Percentiles rank a stretch among this genome's conserved stretches.
Evolutionary conservation across 176 grass and related monocot genomes (phyloP).

Genomic region (Paspalum notatum): DNA sequence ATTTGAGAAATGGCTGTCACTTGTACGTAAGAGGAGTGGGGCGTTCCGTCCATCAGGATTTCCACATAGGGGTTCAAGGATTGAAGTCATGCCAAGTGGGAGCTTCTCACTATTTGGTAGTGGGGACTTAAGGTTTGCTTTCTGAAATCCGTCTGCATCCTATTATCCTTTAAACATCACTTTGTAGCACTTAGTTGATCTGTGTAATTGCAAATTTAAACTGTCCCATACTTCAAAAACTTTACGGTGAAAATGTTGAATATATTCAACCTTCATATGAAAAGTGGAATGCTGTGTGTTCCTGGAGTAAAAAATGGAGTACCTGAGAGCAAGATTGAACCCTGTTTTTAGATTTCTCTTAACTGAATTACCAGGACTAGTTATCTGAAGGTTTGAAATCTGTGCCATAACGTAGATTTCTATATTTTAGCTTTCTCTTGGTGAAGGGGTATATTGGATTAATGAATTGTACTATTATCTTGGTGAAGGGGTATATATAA

Average conservation of each 20-base stretch:
- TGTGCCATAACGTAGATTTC: neutral
- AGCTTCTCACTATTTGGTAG: conserved; percentile 60
- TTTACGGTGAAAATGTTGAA: conserved; percentile 19
- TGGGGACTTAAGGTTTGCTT: conserved; percentile 64
- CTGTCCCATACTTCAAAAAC: neutral
- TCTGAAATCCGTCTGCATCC: neutral
- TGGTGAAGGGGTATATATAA: conserved; percentile 3
- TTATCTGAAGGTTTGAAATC: neutral
- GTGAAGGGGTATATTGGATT: conserved; percentile 14
- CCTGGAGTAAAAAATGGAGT: neutral
- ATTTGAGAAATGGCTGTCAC: conserved; percentile 82
- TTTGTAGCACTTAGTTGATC: conserved; percentile 13
- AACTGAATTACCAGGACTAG: neutral
- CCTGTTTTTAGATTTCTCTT: conserved; percentile 24
- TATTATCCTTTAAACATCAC: conserved; percentile 3
- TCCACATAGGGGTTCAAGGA: conserved; percentile 56
- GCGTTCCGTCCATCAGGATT: conserved; percentile 77
- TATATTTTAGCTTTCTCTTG: neutral
- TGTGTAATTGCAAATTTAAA: conserved; percentile 1
- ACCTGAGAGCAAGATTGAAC: neutral
- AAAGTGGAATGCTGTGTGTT: conserved; percentile 4
- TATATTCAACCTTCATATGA: neutral
- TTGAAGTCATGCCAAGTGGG: conserved; percentile 73
- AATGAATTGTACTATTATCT: too few relatives aligned
- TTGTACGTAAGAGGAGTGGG: conserved; percentile 84